Evolutionary conservation across 129 eudicot species (phyloP).

Genomic region (Helianthus tuberosus): DNA sequence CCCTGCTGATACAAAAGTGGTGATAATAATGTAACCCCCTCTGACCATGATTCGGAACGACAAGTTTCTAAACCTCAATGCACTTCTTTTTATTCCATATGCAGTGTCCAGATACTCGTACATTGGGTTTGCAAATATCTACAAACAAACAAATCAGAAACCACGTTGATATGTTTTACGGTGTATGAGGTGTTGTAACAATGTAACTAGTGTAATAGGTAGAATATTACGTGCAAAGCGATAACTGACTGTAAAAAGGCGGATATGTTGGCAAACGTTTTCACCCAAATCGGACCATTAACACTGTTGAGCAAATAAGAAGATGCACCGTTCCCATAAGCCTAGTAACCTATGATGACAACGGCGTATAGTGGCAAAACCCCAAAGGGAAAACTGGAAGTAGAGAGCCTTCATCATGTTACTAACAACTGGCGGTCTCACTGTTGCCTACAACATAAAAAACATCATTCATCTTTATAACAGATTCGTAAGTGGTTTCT

Average conservation of each 20-base stretch:
- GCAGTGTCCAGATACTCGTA: conserved; percentile 89
- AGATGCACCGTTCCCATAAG: conserved; percentile 72
- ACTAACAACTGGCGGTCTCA: conserved; percentile 70
- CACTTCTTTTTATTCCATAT: conserved; percentile 64
- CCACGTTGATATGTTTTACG: neutral
- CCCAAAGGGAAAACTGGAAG: conserved; percentile 85
- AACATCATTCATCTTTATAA: conserved; percentile 15
- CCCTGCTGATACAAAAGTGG: too few species aligned
- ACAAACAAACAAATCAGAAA: conserved; percentile 18
- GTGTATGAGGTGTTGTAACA: neutral
- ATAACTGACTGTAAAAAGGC: conserved; percentile 80
- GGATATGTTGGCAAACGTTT: conserved; percentile 60
- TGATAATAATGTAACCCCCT: conserved; percentile 67
- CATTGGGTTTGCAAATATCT: conserved; percentile 98
- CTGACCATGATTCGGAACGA: conserved; percentile 63
- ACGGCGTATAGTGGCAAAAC: conserved; percentile 74
- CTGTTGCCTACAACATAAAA: conserved; percentile 67
- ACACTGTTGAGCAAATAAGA: conserved; percentile 70
- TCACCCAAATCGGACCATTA: conserved; percentile 78
- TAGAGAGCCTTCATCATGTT: conserved; percentile 96
- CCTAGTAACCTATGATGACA: conserved; percentile 87
- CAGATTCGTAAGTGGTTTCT: neutral
- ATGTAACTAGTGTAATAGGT: neutral
- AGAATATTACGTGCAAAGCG: conserved; percentile 70
- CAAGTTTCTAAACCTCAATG: conserved; percentile 55